These are phyloP conservation scores for Astragalus glycyphyllos DNA, from an alignment of 306 rosid species.

Conservation along the genomic window DNA sequence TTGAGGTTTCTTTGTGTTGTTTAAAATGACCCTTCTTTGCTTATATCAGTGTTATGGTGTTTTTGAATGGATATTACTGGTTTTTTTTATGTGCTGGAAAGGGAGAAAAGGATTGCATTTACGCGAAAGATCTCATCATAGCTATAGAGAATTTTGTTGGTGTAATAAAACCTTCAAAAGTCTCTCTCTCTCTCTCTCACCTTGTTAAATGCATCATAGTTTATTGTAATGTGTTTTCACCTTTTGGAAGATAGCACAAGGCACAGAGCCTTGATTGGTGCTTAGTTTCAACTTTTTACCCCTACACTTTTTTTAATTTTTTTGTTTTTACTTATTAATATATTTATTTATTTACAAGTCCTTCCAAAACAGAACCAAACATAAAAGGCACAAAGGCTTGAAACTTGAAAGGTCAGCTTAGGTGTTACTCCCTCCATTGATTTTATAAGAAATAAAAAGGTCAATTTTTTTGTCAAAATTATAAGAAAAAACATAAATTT, in stretches of 20 bases:
- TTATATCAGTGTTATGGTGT: constrained; percentile 48
- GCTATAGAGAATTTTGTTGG: constrained; percentile 45
- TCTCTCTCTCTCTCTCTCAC: neutral
- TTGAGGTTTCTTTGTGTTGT: constrained; percentile 40
- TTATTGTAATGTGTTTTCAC: constrained; percentile 34
- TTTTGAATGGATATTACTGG: constrained; percentile 26
- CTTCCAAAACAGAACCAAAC: constrained; percentile 22
- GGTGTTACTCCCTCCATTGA: neutral
- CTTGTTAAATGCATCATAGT: constrained; percentile 2
- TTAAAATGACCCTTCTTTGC: constrained; percentile 26
- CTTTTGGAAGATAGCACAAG: constrained; percentile 33
- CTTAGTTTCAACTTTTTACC: constrained; percentile 18
- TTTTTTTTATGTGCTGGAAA: constrained; percentile 42
- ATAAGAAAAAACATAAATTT: no score
- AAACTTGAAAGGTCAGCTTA: neutral
- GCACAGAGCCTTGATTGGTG: constrained; percentile 26
- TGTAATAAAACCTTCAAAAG: neutral
- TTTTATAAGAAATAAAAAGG: no score
- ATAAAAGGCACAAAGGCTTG: no score
- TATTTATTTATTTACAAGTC: constrained; percentile 24
- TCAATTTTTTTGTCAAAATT: no score
- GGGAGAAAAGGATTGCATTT: constrained; percentile 40
- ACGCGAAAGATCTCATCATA: constrained; percentile 45
- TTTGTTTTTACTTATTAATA: constrained; percentile 18
- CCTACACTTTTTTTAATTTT: constrained; percentile 6